Evolutionary conservation across 208 protist genomes (phyloP).

Genomic region (Trypanosomatidae sp.): DNA sequence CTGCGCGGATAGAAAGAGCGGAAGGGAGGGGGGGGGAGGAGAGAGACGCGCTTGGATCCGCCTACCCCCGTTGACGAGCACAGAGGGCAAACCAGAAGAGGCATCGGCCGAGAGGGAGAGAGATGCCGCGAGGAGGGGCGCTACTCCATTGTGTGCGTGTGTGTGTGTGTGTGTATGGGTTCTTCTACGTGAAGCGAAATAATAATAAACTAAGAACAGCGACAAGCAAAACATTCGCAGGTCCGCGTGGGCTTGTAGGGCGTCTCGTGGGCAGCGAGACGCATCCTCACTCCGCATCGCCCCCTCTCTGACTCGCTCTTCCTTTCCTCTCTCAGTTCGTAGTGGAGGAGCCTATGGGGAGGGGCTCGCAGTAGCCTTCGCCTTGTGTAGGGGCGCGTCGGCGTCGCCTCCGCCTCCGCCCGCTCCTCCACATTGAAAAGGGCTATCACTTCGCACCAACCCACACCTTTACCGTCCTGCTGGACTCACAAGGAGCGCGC

Average conservation of each 20-base stretch:
- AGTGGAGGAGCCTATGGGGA: no score
- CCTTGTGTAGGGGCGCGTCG: background rate
- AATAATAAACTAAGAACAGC: background rate
- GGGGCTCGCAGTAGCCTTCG: background rate
- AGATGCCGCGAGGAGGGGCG: background rate
- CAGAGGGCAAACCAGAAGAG: no score
- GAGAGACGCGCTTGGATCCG: background rate
- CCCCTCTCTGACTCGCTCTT: no score
- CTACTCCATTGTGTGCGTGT: background rate
- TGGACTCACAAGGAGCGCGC: background rate
- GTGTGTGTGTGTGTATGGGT: background rate
- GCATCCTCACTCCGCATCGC: no score
- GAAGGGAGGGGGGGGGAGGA: background rate
- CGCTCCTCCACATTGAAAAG: background rate
- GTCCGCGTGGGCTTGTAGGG: background rate
- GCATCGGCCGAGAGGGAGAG: background rate
- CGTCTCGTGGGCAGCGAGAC: background rate
- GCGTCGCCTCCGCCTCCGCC: background rate
- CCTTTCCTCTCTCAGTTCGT: no score
- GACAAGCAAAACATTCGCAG: background rate
- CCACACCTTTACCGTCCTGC: background rate
- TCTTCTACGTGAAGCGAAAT: background rate
- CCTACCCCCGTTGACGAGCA: no score
- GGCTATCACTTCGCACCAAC: background rate
- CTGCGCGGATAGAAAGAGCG: background rate